These are phyloP conservation scores for Ustilago nuda DNA, from an alignment of 1,284 basidiomycete species.

Conservation along the genomic window DNA sequence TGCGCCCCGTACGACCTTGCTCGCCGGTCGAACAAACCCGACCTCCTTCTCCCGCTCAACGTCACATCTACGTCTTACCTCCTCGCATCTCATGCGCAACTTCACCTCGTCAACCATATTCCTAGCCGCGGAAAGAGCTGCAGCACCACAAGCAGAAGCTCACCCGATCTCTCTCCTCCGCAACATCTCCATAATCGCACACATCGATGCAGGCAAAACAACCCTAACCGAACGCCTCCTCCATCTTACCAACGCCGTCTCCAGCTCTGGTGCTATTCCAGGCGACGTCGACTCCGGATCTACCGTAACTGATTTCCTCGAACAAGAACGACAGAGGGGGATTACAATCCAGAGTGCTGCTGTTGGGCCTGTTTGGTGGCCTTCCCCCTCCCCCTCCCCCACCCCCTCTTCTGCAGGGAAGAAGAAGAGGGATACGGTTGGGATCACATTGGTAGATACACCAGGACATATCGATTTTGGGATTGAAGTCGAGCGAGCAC, in stretches of 20 bases:
- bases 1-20: not conserved
- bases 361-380: conserved; percentile 84
- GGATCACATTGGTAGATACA: conserved; percentile 87
- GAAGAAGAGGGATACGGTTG: conserved; percentile 72
- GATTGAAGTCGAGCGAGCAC: conserved; percentile 92
- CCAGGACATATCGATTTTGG: conserved; percentile 93
- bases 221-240: conserved; percentile 89
- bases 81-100: not conserved
- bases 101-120: conserved; percentile 12
- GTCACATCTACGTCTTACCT: not conserved
- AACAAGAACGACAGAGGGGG: conserved; percentile 86
- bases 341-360: conserved; percentile 93
- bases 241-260: conserved; percentile 77
- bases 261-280: conserved; percentile 62
- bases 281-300: conserved; percentile 89
- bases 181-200: conserved; percentile 57
- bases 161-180: conserved; percentile 44
- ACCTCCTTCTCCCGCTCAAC: not conserved
- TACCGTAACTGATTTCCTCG: conserved; percentile 89
- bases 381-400: conserved; percentile 11
- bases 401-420: not conserved
- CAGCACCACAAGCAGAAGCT: conserved; percentile 33
- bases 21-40: not conserved
- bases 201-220: conserved; percentile 84
- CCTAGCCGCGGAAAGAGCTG: not conserved